phyloP scores from a whole-genome alignment of 2,329 filamentous ascomycete genomes.

The Bimuria novae-zelandiae region DNA sequence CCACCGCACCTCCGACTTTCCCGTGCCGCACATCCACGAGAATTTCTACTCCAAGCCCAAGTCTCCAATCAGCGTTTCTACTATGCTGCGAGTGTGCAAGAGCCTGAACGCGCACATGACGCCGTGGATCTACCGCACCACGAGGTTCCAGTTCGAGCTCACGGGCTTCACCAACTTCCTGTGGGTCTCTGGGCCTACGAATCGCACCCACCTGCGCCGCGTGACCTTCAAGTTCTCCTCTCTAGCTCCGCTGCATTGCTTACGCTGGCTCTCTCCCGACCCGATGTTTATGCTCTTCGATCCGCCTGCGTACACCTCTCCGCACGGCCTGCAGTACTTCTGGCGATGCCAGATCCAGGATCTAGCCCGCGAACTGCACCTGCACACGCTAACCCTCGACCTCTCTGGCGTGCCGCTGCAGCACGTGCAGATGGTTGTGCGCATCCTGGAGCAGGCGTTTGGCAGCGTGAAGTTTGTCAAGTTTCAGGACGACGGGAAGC shows the following conservation, averaged over 20 bases:
- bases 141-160: conserved; percentile 31
- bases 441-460: conserved; percentile 23
- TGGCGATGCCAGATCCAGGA: conserved; percentile 41
- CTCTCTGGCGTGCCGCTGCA: conserved; percentile 19
- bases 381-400: conserved; percentile 30
- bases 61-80: conserved; percentile 23
- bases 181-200: conserved; percentile 25
- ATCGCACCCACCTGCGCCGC: conserved; percentile 25
- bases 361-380: conserved; percentile 28
- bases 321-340: conserved; percentile 28
- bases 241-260: conserved; percentile 30
- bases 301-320: conserved; percentile 25
- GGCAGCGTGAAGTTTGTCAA: conserved; percentile 21
- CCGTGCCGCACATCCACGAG: neutral
- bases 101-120: conserved; percentile 22
- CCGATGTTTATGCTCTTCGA: conserved; percentile 32
- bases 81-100: conserved; percentile 25
- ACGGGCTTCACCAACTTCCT: conserved; percentile 21
- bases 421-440: conserved; percentile 31
- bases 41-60: neutral
- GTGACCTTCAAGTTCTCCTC: conserved; percentile 29
- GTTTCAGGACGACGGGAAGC: conserved; percentile 13
- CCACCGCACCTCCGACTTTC: neutral
- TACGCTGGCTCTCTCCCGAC: conserved; percentile 39
- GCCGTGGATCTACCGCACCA: conserved; percentile 31